These are phyloP conservation scores for Larix kaempferi DNA, from an alignment of 75 land plant genomes.

Conservation along the genomic window DNA sequence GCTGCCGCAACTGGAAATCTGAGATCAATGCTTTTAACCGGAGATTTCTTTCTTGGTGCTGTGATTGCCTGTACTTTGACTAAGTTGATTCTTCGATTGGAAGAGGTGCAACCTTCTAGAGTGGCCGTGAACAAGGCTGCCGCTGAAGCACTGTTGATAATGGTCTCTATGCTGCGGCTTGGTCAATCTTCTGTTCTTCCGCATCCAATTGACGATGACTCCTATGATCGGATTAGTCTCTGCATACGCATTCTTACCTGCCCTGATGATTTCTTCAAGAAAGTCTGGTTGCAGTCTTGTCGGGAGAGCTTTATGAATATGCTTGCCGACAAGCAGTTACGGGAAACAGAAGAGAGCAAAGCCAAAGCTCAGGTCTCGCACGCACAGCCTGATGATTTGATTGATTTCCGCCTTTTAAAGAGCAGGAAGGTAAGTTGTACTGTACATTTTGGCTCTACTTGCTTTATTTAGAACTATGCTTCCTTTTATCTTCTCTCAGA, in stretches of 20 bases:
- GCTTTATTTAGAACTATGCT: too few relatives aligned
- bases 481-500: too few relatives aligned
- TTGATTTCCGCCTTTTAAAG: conserved; percentile 93
- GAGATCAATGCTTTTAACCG: conserved; percentile 71
- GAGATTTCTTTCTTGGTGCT: conserved; percentile 91
- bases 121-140: conserved; percentile 64
- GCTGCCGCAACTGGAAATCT: conserved; percentile 59
- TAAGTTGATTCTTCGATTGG: conserved; percentile 76
- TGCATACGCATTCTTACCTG: conserved; percentile 74
- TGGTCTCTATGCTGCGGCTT: conserved; percentile 81
- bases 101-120: conserved; percentile 65
- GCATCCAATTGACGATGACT: conserved; percentile 91
- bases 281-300: conserved; percentile 77
- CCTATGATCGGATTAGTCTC: conserved; percentile 74
- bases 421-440: conserved; percentile 67
- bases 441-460: not conserved
- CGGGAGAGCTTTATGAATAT: conserved; percentile 81
- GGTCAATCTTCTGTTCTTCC: conserved; percentile 73
- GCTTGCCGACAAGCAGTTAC: conserved; percentile 84
- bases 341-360: conserved; percentile 78
- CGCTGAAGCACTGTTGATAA: conserved; percentile 50
- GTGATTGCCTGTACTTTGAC: conserved; percentile 80
- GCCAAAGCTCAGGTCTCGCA: conserved; percentile 83
- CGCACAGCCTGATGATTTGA: conserved; percentile 93
- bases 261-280: conserved; percentile 67